These are phyloP conservation scores for Pichia sp. DNA, from an alignment of 1,139 yeast genomes.

Conservation along the genomic window DNA sequence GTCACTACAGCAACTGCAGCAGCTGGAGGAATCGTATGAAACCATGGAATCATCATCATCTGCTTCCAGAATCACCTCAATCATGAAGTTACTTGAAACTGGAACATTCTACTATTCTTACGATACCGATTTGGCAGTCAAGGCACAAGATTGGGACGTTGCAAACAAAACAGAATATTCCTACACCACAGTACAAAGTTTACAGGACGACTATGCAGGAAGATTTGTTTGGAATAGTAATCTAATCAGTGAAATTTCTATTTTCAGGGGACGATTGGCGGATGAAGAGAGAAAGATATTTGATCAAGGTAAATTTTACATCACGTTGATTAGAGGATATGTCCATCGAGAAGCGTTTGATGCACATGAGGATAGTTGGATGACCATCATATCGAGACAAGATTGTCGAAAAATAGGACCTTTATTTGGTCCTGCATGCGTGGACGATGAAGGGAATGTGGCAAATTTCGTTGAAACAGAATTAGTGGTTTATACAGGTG, in stretches of 20 bases:
- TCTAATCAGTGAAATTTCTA: constrained; percentile 54
- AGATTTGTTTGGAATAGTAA: constrained; percentile 65
- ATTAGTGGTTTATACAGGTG: constrained; percentile 51
- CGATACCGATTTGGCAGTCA: constrained; percentile 62
- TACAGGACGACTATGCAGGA: constrained; percentile 43
- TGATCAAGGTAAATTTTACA: constrained; percentile 55
- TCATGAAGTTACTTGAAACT: constrained; percentile 51
- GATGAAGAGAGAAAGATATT: constrained; percentile 46
- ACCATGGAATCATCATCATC: constrained; percentile 11
- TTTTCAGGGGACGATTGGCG: constrained; percentile 55
- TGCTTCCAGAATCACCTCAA: constrained; percentile 43
- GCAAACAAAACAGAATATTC: background rate
- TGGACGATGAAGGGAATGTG: constrained; percentile 68
- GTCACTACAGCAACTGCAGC: constrained; percentile 8
- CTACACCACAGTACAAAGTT: constrained; percentile 20
- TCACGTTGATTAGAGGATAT: constrained; percentile 63
- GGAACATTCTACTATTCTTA: constrained; percentile 67
- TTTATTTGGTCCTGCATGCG: constrained; percentile 63
- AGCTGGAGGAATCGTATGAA: constrained; percentile 13
- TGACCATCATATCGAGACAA: constrained; percentile 66
- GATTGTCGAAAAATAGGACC: constrained; percentile 59
- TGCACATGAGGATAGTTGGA: constrained; percentile 28
- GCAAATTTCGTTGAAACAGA: constrained; percentile 68
- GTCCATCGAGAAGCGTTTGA: constrained; percentile 49
- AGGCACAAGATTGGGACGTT: constrained; percentile 50